phyloP scores from a whole-genome alignment of 2,329 filamentous ascomycete species.

The Pseudovirgaria hyperparasitica region DNA sequence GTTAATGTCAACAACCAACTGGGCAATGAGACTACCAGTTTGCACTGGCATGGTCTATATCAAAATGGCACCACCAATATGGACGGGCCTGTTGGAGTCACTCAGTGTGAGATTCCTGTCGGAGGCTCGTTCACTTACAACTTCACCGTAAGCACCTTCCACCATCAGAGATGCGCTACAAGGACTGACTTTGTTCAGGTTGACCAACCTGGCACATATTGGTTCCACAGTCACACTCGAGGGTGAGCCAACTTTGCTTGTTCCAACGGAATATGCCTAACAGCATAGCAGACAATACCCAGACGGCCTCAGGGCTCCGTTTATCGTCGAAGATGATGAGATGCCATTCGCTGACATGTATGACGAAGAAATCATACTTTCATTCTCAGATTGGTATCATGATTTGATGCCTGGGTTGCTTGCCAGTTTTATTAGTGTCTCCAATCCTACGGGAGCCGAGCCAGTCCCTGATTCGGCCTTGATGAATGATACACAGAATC shows the following conservation, averaged over 20 bases:
- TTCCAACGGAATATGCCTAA: background rate
- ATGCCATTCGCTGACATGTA: conserved; percentile 41
- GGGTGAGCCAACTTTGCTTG: conserved; percentile 2
- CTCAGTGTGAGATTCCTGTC: conserved; percentile 44
- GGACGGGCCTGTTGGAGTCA: conserved; percentile 58
- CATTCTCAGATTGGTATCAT: conserved; percentile 65
- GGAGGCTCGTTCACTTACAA: conserved; percentile 52
- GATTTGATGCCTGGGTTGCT: conserved; percentile 37
- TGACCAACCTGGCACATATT: conserved; percentile 42
- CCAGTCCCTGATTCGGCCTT: conserved; percentile 53
- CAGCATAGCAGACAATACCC: conserved; percentile 43
- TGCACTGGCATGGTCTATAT: conserved; percentile 70
- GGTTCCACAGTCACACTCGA: conserved; percentile 55
- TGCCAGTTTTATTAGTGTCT: conserved; percentile 30
- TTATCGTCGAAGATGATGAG: conserved; percentile 51
- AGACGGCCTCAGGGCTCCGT: conserved; percentile 54
- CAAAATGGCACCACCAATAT: conserved; percentile 64
- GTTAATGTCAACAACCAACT: conserved; percentile 58
- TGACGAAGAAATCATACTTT: conserved; percentile 49
- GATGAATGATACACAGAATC: conserved; percentile 47
- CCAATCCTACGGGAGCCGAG: conserved; percentile 47
- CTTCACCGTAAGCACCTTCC: conserved; percentile 39
- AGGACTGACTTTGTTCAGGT: conserved; percentile 32
- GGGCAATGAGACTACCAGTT: conserved; percentile 47
- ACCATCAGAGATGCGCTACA: background rate